These are phyloP conservation scores for Leishmania martiniquensis DNA, from an alignment of 208 protist genomes.

Conservation along the genomic window DNA sequence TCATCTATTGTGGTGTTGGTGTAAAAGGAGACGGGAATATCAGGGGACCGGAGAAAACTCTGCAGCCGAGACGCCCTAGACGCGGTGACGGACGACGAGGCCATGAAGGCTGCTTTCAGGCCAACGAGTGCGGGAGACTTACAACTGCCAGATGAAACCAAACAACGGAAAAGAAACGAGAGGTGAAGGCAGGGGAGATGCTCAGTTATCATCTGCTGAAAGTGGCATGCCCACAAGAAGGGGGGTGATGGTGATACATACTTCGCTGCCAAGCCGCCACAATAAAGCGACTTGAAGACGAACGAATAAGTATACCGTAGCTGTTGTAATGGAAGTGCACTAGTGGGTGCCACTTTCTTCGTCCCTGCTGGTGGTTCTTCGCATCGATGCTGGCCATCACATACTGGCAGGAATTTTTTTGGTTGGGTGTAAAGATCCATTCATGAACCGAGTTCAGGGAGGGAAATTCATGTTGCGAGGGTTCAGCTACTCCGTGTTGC, in stretches of 20 bases:
- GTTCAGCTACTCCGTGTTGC: not conserved
- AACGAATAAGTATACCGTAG: not conserved
- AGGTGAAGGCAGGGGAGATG: not conserved
- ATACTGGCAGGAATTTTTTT: not conserved
- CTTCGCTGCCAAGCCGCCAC: not conserved
- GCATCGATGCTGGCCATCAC: not conserved
- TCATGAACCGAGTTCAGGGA: too few relatives aligned
- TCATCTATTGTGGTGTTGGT: constrained; percentile 70
- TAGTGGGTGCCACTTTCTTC: not conserved
- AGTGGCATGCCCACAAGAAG: not conserved
- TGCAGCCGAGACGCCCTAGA: constrained; percentile 46
- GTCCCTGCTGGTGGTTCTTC: not conserved
- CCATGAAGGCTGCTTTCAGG: constrained; percentile 13
- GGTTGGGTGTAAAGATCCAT: not conserved
- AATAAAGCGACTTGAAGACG: not conserved
- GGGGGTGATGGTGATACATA: not conserved
- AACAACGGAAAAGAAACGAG: not conserved
- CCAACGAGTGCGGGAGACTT: constrained; percentile 1
- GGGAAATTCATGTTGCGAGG: too few relatives aligned
- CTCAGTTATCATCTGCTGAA: not conserved
- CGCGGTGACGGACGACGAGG: constrained; percentile 9
- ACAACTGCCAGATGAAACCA: not conserved
- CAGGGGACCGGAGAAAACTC: constrained; percentile 35
- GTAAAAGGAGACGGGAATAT: constrained; percentile 74
- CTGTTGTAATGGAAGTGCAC: not conserved